These are phyloP conservation scores for Termitomyces sp. DNA, from an alignment of 768 basidiomycete genomes.

Conservation along the genomic window DNA sequence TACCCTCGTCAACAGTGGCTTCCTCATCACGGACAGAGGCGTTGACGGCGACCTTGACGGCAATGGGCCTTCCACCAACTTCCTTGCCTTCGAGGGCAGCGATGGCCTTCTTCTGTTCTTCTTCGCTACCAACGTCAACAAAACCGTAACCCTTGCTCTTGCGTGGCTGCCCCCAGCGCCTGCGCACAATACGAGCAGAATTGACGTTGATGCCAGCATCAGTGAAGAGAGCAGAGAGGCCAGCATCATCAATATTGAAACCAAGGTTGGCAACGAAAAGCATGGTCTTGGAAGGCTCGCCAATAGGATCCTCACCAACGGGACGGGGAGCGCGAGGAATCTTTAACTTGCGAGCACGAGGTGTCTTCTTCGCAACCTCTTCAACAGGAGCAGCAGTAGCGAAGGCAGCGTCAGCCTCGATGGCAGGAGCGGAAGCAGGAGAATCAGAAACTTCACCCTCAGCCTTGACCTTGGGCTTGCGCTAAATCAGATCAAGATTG, in stretches of 20 bases:
- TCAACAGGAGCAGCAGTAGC: conserved; percentile 28
- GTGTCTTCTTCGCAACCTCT: conserved; percentile 39
- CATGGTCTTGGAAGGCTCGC: conserved; percentile 84
- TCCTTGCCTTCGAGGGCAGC: conserved; percentile 83
- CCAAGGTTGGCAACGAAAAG: conserved; percentile 98
- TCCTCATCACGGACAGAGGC: conserved; percentile 59
- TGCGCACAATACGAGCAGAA: conserved; percentile 86
- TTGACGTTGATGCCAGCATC: conserved; percentile 78
- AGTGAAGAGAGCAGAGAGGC: conserved; percentile 76
- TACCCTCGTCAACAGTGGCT: conserved; percentile 22
- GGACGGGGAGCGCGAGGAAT: conserved; percentile 57
- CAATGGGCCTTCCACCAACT: conserved; percentile 77
- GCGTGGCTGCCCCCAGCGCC: conserved; percentile 76
- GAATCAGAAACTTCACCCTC: conserved; percentile 33
- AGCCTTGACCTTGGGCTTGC: conserved; percentile 51
- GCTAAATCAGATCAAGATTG: conserved; percentile 28
- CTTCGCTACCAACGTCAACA: conserved; percentile 88
- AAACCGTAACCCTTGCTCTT: conserved; percentile 98
- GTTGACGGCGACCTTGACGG: conserved; percentile 95
- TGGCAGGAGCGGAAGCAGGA: conserved; percentile 26
- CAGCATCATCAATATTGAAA: conserved; percentile 86
- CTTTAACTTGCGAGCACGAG: conserved; percentile 53
- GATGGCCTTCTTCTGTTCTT: conserved; percentile 89
- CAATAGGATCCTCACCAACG: conserved; percentile 76
- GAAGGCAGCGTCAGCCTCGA: conserved; percentile 16